These are phyloP conservation scores for Lecanicillium sp. DNA, from an alignment of 2,329 filamentous ascomycete genomes.

Conservation along the genomic window DNA sequence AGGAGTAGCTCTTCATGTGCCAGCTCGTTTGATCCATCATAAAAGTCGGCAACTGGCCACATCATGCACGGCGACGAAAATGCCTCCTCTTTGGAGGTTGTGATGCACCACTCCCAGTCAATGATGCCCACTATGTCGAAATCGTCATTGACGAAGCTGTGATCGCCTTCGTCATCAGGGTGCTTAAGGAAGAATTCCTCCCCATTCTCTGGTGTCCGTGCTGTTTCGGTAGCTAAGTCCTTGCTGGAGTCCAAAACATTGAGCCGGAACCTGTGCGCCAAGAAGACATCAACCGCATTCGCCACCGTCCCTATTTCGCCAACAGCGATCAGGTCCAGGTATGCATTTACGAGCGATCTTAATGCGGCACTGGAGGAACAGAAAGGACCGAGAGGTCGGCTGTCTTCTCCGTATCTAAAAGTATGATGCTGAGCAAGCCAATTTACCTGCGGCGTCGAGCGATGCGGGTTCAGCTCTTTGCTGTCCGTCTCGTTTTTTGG, in stretches of 20 bases:
- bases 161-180: slow-evolving; percentile 37
- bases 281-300: slow-evolving; percentile 14
- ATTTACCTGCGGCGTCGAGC: slow-evolving; percentile 1
- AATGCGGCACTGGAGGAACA: slow-evolving; percentile 15
- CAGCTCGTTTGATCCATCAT: slow-evolving; percentile 17
- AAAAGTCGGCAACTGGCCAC: slow-evolving; percentile 16
- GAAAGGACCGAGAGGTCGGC: slow-evolving; percentile 15
- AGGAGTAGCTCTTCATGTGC: slow-evolving; percentile 9
- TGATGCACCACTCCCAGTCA: slow-evolving; percentile 33
- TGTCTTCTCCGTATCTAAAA: slow-evolving; percentile 5
- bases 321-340: slow-evolving; percentile 17
- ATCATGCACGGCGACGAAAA: slow-evolving; percentile 10
- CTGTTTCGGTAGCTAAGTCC: not conserved
- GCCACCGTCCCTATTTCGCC: slow-evolving; percentile 15
- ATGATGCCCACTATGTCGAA: slow-evolving; percentile 34
- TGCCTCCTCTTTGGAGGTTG: slow-evolving; percentile 19
- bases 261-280: slow-evolving; percentile 7
- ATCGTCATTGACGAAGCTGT: slow-evolving; percentile 30
- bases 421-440: slow-evolving; percentile 14
- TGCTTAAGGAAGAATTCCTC: slow-evolving; percentile 29
- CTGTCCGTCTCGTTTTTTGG: no score
- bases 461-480: not conserved
- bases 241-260: slow-evolving; percentile 2
- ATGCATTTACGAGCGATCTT: slow-evolving; percentile 10
- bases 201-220: not conserved